Evolutionary conservation across 106 monocot species (phyloP).

Genomic region (Narthecium ossifragum): DNA sequence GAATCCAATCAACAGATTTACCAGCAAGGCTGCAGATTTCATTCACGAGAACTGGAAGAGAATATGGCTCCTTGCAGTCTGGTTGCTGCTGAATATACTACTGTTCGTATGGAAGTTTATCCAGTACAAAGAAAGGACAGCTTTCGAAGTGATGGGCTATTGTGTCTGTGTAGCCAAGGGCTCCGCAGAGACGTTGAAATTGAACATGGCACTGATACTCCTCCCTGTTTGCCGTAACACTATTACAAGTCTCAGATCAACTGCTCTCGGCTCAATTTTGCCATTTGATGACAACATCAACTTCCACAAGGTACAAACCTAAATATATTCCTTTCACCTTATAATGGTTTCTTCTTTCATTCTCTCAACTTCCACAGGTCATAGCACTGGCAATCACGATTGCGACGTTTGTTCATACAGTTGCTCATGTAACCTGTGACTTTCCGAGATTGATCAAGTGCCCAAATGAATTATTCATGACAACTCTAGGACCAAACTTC

Average conservation of each 20-base stretch:
- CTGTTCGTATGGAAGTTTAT: constrained; percentile 81
- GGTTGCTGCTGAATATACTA: constrained; percentile 46
- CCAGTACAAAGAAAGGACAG: constrained; percentile 53
- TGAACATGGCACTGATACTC: constrained; percentile 97
- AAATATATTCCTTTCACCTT: too few species aligned
- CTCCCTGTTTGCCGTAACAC: constrained; percentile 85
- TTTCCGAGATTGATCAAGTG: constrained; percentile 67
- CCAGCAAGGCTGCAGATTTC: constrained; percentile 49
- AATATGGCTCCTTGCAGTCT: constrained; percentile 65
- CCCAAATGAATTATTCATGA: constrained; percentile 50
- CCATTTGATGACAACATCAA: constrained; percentile 98
- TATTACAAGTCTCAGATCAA: constrained; percentile 77
- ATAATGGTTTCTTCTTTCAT: neutral
- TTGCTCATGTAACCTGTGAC: constrained; percentile 72
- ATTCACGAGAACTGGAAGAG: constrained; percentile 85
- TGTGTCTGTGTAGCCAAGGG: constrained; percentile 92
- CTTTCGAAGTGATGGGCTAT: constrained; percentile 87
- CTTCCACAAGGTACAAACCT: constrained; percentile 89
- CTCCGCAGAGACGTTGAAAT: constrained; percentile 85
- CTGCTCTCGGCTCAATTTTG: constrained; percentile 50
- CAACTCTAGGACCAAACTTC: constrained; percentile 50
- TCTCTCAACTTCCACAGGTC: constrained; percentile 18
- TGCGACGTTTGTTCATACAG: constrained; percentile 44
- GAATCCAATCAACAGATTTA: constrained; percentile 35
- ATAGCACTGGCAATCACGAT: constrained; percentile 61